Evolutionary conservation across 1,139 yeast genomes (phyloP).

Genomic region (Blastobotrys elegans): DNA sequence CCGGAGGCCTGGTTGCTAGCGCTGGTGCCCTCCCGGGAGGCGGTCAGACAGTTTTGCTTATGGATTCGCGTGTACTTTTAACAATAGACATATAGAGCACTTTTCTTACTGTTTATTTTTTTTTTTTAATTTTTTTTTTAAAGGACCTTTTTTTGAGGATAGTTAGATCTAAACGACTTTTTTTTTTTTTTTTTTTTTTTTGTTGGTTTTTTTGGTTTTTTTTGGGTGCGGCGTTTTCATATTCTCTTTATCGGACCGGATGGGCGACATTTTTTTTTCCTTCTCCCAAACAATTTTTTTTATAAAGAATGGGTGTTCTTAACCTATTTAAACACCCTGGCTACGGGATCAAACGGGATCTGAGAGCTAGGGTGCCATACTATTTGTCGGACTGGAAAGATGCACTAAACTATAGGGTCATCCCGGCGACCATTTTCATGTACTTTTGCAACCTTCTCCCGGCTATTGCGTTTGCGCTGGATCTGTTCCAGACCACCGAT

Average conservation of each 20-base stretch:
- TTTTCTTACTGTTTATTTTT: no score
- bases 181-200: neutral
- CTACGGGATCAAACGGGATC: conserved; percentile 54
- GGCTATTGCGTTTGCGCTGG: conserved; percentile 95
- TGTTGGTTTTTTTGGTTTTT: no score
- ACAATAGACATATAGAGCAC: no score
- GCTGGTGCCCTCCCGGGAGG: no score
- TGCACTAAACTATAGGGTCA: conserved; percentile 79
- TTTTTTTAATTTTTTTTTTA: no score
- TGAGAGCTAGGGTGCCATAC: conserved; percentile 54
- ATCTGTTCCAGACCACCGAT: conserved; percentile 83
- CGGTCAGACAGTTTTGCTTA: no score
- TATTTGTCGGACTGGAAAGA: conserved; percentile 77
- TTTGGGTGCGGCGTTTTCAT: no score
- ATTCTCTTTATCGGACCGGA: no score
- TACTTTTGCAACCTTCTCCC: conserved; percentile 88
- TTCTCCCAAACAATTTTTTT: no score
- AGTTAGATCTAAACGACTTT: neutral
- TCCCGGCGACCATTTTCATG: conserved; percentile 77
- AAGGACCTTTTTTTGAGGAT: neutral
- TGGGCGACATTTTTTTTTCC: neutral
- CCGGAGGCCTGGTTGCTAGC: no score
- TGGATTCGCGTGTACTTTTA: no score
- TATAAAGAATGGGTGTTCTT: neutral
- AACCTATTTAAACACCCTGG: conserved; percentile 35